A percentile compares a stretch with the other conserved stretches of the same genome.
These are phyloP conservation scores for Prosopis cineraria DNA, from an alignment of 306 rosid genomes.

Conservation along the genomic window DNA sequence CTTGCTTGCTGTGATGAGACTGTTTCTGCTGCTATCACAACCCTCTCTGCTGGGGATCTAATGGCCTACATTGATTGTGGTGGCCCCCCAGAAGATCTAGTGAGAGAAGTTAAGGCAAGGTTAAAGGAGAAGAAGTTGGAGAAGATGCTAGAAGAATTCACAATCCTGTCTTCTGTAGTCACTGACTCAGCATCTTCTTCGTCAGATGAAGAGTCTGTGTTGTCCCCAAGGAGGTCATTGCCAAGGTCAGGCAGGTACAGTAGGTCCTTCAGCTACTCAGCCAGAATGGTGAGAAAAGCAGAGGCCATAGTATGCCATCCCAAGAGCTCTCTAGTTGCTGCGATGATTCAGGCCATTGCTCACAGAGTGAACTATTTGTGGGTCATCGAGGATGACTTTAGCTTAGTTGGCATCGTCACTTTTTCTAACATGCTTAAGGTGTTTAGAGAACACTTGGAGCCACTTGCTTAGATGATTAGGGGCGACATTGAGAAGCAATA, in stretches of 20 bases:
- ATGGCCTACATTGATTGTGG: constrained; percentile 97
- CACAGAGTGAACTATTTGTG: constrained; percentile 90
- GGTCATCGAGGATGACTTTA: constrained; percentile 91
- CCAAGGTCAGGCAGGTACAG: constrained; percentile 52
- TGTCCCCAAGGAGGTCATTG: constrained; percentile 42
- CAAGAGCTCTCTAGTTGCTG: constrained; percentile 87
- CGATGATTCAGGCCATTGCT: constrained; percentile 96
- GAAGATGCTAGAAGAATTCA: constrained; percentile 61
- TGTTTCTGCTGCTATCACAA: constrained; percentile 71
- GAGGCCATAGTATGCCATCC: constrained; percentile 95
- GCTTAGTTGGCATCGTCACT: constrained; percentile 85
- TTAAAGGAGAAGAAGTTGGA: constrained; percentile 67
- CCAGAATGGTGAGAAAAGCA: constrained; percentile 77
- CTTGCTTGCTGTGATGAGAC: constrained; percentile 82
- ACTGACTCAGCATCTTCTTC: constrained; percentile 56
- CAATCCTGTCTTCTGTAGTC: constrained; percentile 37
- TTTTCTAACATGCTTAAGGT: constrained; percentile 76
- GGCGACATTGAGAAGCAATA: constrained; percentile 19
- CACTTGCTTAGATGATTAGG: constrained; percentile 23
- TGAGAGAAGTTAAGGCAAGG: constrained; percentile 65
- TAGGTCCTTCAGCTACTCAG: constrained; percentile 77
- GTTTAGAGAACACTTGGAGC: constrained; percentile 70
- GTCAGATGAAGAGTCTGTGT: constrained; percentile 75
- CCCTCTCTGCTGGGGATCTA: constrained; percentile 77
- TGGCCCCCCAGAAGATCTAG: constrained; percentile 81